Base-by-base conservation (phyloP, 2,329 filamentous ascomycete genomes). In the Myriosclerotinia curreyana region DNA sequence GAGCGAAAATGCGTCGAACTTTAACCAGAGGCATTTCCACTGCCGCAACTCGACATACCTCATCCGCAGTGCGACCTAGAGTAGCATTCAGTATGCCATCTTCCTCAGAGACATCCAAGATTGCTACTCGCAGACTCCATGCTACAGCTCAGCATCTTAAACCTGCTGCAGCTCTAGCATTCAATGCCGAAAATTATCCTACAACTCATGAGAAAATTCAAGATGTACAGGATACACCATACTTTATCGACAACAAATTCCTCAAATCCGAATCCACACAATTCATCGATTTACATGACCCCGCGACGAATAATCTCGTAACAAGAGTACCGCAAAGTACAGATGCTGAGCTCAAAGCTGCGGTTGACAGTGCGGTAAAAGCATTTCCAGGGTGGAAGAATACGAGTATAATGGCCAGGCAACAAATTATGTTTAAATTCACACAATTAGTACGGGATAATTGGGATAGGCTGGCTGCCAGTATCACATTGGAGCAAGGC, bases 341-440 rank as follows among this genome's bases (percentile, higher is more conserved):
- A 17, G 85, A 90, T 74, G 86, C 79, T 64, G 91, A 95, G 80
- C 84, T 95, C 72, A 83, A 83, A 76, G 87, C 88, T 17, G 88
- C 87, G 8, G 89, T 93, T 2, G 88, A 85, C 69, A 91, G 88
- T 74, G 90, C 91, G 5, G 79, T 89, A 78, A 86, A 85, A 77
- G 91, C 91, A 0, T 94, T 91, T 76, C 84, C 86, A 68, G 80
- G 80, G 59, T 95, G 91, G 91, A 85, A 81, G 71, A 81, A 82
- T 68, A 93, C 86, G 34, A 90, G 86, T 74, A 80, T 94, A 68
- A 82, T 95, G 69, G 80, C 84, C 67, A 83, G 90, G 68, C 91
- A 95, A 81, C 86, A 91, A 79, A 88, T 94, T 78, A 92, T 94
- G 89, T 94, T 95, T 82, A 89, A 89, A 77, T 92, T 92, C 73